Conservation (phyloP, 352 stramenopile genomes). For the Phytophthora foliorum region DNA sequence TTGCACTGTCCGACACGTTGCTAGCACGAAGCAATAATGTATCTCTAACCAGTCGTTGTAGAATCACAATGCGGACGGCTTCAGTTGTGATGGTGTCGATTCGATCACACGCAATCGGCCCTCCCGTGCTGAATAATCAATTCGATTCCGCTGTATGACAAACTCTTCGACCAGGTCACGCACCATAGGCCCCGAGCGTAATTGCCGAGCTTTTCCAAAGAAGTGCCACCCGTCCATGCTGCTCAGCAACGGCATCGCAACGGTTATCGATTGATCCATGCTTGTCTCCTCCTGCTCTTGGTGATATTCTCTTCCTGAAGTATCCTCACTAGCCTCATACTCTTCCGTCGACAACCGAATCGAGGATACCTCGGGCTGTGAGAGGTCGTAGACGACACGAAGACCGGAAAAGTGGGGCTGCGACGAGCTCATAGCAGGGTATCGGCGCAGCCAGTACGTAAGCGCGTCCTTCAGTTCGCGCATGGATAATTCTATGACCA, state of each 20-base stretch:
- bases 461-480: constrained; percentile 60
- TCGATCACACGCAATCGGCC: constrained; percentile 31
- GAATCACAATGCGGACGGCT: constrained; percentile 25
- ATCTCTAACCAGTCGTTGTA: no score
- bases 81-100: constrained; percentile 14
- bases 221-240: constrained; percentile 45
- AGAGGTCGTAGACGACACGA: constrained; percentile 43
- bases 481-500: constrained; percentile 66
- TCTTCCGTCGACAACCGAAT: constrained; percentile 38
- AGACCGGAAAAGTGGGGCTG: constrained; percentile 83
- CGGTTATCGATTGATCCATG: constrained; percentile 31
- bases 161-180: constrained; percentile 46
- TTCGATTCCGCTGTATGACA: constrained; percentile 20
- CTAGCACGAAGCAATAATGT: no score
- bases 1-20: no score
- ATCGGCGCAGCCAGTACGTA: constrained; percentile 69
- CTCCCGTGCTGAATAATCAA: constrained; percentile 39
- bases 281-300: constrained; percentile 12
- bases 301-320: background rate
- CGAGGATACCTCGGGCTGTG: constrained; percentile 38
- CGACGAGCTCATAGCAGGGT: constrained; percentile 70
- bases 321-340: constrained; percentile 14
- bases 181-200: constrained; percentile 37
- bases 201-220: constrained; percentile 33
- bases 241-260: constrained; percentile 41